phyloP scores from a whole-genome alignment of 257 asterid species.

The Scutellaria baicalensis region DNA sequence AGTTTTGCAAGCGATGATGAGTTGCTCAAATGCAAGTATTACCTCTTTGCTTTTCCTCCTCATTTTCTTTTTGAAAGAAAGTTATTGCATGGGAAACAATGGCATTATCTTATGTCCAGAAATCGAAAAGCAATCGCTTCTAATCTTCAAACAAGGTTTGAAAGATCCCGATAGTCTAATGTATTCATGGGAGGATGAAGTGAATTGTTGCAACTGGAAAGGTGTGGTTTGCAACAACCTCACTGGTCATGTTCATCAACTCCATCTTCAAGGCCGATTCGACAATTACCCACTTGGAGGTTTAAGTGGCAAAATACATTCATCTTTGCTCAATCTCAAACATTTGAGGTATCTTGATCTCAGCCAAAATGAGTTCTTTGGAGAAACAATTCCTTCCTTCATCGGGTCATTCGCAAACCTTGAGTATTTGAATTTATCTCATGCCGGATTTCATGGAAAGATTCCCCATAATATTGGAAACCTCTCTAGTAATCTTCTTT shows the following conservation, averaged over 20 bases:
- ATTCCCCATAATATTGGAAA: slow-evolving; percentile 9
- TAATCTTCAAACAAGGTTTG: slow-evolving; percentile 5
- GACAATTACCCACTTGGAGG: not conserved
- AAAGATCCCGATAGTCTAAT: not conserved
- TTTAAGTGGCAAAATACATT: slow-evolving; percentile 5
- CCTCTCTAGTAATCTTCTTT: not conserved
- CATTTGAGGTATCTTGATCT: slow-evolving; percentile 20
- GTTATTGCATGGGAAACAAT: not conserved
- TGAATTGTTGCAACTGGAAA: no score
- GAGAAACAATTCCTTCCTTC: slow-evolving; percentile 15
- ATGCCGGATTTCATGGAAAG: not conserved
- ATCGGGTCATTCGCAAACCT: slow-evolving; percentile 1
- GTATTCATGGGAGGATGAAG: slow-evolving; percentile 6
- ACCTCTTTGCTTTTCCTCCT: not conserved
- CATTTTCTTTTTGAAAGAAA: not conserved
- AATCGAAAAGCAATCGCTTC: slow-evolving; percentile 11
- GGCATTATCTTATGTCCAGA: not conserved
- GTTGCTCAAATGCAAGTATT: not conserved
- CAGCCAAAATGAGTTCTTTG: not conserved
- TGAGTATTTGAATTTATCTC: not conserved
- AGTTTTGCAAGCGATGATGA: no score
- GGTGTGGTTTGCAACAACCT: no score
- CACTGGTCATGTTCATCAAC: no score
- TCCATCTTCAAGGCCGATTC: not conserved
- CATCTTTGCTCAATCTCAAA: slow-evolving; percentile 19